Base-by-base conservation (phyloP, 1,284 basidiomycete genomes). In the Heterobasidion irregulare region DNA sequence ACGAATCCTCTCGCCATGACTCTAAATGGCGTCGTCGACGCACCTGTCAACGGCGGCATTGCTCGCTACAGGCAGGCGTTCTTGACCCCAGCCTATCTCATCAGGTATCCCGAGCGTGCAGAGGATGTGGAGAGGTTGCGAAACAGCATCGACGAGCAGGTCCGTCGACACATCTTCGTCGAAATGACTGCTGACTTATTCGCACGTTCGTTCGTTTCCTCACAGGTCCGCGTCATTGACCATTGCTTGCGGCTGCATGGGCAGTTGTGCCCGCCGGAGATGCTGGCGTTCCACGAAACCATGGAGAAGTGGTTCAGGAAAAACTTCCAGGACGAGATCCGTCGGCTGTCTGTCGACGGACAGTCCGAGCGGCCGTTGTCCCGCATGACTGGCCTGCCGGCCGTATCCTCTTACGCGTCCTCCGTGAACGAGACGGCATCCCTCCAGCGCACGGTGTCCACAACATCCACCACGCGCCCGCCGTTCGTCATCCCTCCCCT, bases 281-380 rank as follows among this genome's bases (percentile, higher is more conserved):
- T 95, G 80, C 75, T 88, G 51, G 82, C 86, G 2, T 98, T 98
- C 79, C 94, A 98, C 66, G 86, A 89, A 58, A 94, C 92, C 0
- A 75, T 98, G 50, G 86, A 91, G 68, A 85, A 83, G 63, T 87
- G 97, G 71, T 98, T 94, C 76, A 79, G 79, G 56, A 92, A 91
- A 70, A 94, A 94, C 64, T 98, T 94, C 71, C 72, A 84, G 0
- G 92, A 94, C 26, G 95, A 98, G 69, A 90, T 97, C 45, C 77
- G 77, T 50, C 79, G 86, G 6, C 69, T 92, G 47, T 77, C 76
- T 0, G 72, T 83, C n/a, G 73, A 75, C 53, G 62, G 58, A 9
- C 55, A 53, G 10, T 55, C 61, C 12, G 53, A 69, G 2, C 63
- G 63, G 13, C 72, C 69, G 58, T 58, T 5, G n/a, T 60, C n/a